Base-by-base conservation (phyloP, 2,329 filamentous ascomycete genomes). In the Nemania sp. region DNA sequence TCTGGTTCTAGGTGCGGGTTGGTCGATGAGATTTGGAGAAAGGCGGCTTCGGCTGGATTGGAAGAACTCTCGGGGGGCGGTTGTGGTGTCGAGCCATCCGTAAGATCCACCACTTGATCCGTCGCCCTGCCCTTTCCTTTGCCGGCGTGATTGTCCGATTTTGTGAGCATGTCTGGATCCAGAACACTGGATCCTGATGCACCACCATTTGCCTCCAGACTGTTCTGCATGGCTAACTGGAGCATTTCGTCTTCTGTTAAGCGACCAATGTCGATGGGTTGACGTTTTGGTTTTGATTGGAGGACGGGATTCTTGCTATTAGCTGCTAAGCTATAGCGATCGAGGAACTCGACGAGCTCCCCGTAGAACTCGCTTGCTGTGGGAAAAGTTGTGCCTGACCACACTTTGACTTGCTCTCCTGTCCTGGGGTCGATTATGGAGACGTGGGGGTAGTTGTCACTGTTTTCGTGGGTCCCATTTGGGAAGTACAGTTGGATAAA, bases 171-270 rank as follows among this genome's bases (percentile, higher is more conserved):
- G 75, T 99, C 95, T 0, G 94, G 94, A 68, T 98, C 94, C 60
- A 88, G 83, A 7, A 90, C 80, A 67, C 86, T 88, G 0, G 84
- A 71, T 59, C 72, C 76, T 18, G 76, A 76, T 13, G 73, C 71
- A 73, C 69, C 76, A 17, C 74, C 77, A 37, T 77, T 79, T 34
- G 82, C 84, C 13, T 87, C 88, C 47, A 98, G 79, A 72, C 93
- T 97, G 77, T 96, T 95, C 74, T 93, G 87, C 72, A 99, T 76
- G 0, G 95, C 95, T 84, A 97, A 88, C 75, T 97, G 90, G 68
- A 99, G 80, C 92, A 97, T 96, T 78, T 99, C 93, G 51, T 98
- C 93, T 73, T 99, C 95, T 0, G 92, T 97, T 89, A 99, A 94
- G 40, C 90, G 87, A 60, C 90, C 90, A 1, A 97, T 85, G 66